Conservation (phyloP, 1,284 basidiomycete species). For the Naganishia cerealis region DNA sequence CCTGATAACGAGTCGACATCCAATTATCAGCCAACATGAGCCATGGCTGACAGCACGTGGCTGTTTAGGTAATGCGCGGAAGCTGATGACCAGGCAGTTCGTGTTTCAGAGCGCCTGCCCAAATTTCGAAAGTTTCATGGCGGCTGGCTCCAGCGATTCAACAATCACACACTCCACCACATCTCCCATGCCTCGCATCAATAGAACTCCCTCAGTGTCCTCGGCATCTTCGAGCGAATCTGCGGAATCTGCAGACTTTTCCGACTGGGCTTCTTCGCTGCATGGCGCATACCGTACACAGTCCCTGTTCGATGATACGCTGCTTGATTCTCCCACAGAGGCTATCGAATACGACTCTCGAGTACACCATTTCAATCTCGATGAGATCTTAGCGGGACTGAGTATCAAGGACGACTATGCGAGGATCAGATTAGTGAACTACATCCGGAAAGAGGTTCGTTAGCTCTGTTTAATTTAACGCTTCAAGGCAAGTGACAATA, state of each 20-base stretch:
- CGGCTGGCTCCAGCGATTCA: not conserved
- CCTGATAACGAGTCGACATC: not conserved
- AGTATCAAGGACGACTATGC: constrained; percentile 65
- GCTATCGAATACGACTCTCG: constrained; percentile 66
- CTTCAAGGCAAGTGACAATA: not conserved
- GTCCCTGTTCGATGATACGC: constrained; percentile 76
- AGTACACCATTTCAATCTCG: constrained; percentile 54
- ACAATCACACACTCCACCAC: not conserved
- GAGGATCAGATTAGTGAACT: constrained; percentile 78
- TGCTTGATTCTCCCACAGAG: constrained; percentile 64
- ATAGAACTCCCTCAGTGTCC: constrained; percentile 21
- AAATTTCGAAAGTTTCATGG: constrained; percentile 4
- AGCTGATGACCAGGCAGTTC: not conserved
- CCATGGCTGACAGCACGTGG: constrained; percentile 1
- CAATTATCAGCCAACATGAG: not conserved
- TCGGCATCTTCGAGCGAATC: constrained; percentile 18
- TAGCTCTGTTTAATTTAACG: not conserved
- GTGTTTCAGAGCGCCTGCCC: constrained; percentile 15
- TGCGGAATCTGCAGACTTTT: constrained; percentile 39
- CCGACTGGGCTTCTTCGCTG: constrained; percentile 49
- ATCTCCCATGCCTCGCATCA: constrained; percentile 19
- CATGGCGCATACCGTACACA: constrained; percentile 58
- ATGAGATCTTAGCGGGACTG: constrained; percentile 37
- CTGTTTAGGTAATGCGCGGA: constrained; percentile 13
- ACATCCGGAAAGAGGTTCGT: constrained; percentile 70